Percentiles rank a stretch among this genome's conserved stretches.
phyloP scores from a whole-genome alignment of 1,284 basidiomycete genomes.

The Xerocomus minutiporus region DNA sequence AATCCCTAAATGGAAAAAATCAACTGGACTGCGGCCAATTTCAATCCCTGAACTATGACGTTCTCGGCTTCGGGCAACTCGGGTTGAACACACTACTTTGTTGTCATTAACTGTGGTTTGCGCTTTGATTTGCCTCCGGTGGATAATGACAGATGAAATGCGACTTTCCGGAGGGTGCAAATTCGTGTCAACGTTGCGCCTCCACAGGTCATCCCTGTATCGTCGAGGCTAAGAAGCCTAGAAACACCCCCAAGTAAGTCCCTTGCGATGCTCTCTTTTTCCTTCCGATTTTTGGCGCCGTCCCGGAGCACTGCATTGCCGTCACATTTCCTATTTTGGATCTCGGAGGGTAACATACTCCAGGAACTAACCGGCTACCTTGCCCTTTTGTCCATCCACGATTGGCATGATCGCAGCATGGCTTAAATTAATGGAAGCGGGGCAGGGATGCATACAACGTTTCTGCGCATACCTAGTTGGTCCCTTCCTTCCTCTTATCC shows the following conservation, averaged over 20 bases:
- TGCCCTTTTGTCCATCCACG: slow-evolving; percentile 9
- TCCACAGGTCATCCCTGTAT: slow-evolving; percentile 66
- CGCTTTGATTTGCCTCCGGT: slow-evolving; percentile 9
- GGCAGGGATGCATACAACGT: slow-evolving; percentile 4
- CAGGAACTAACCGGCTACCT: slow-evolving; percentile 9
- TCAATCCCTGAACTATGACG: slow-evolving; percentile 7
- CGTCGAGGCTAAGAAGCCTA: slow-evolving; percentile 73
- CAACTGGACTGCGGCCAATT: slow-evolving; percentile 8
- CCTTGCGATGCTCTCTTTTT: slow-evolving; percentile 12
- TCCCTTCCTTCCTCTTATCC: slow-evolving; percentile 6
- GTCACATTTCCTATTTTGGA: slow-evolving; percentile 25
- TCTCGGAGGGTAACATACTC: slow-evolving; percentile 12
- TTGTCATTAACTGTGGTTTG: slow-evolving; percentile 11
- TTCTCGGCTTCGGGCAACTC: slow-evolving; percentile 2
- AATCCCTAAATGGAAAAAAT: slow-evolving; percentile 14
- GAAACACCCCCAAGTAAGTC: slow-evolving; percentile 73
- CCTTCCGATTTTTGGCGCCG: slow-evolving; percentile 2
- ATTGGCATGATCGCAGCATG: slow-evolving; percentile 9
- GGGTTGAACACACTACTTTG: slow-evolving; percentile 1
- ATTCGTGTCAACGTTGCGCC: slow-evolving; percentile 69
- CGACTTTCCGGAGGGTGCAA: slow-evolving; percentile 63
- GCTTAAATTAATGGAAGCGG: slow-evolving; percentile 11
- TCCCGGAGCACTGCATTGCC: slow-evolving; percentile 22
- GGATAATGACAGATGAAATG: slow-evolving; percentile 65
- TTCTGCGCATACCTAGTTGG: not conserved